phyloP scores from a whole-genome alignment of 805 yeast genomes.

The Kuraishia capsulata region DNA sequence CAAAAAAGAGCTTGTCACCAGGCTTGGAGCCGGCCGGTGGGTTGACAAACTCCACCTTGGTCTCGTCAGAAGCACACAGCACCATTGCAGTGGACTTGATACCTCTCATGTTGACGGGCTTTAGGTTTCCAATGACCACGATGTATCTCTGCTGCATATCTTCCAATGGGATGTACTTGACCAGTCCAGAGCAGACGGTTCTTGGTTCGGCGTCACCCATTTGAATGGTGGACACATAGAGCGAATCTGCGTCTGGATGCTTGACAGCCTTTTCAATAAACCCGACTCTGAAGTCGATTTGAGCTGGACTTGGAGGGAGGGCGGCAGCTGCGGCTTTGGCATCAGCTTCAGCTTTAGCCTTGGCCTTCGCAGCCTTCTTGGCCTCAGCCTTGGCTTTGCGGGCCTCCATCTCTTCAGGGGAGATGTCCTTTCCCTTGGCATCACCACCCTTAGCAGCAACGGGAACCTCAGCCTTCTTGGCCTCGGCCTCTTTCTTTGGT shows the following conservation, averaged over 20 bases:
- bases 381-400: constrained; percentile 29
- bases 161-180: constrained; percentile 80
- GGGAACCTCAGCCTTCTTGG: constrained; percentile 9
- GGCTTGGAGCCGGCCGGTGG: constrained; percentile 92
- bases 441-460: constrained; percentile 7
- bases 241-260: constrained; percentile 96
- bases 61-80: constrained; percentile 71
- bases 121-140: constrained; percentile 88
- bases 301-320: constrained; percentile 69
- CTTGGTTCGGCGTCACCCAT: constrained; percentile 97
- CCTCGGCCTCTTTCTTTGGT: constrained; percentile 11
- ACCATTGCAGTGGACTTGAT: constrained; percentile 95
- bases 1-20: constrained; percentile 95
- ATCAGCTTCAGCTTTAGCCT: constrained; percentile 45
- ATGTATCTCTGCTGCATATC: constrained; percentile 93
- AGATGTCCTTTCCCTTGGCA: constrained; percentile 10
- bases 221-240: constrained; percentile 93
- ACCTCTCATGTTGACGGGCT: constrained; percentile 98
- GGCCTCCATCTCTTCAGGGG: constrained; percentile 19
- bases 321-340: constrained; percentile 45
- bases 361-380: constrained; percentile 35
- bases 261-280: constrained; percentile 92
- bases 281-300: constrained; percentile 92
- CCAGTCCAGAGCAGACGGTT: constrained; percentile 96
- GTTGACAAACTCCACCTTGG: constrained; percentile 83